Conservation (phyloP, 192 early-diverging fungal species). For the Linnemannia schmuckeri region DNA sequence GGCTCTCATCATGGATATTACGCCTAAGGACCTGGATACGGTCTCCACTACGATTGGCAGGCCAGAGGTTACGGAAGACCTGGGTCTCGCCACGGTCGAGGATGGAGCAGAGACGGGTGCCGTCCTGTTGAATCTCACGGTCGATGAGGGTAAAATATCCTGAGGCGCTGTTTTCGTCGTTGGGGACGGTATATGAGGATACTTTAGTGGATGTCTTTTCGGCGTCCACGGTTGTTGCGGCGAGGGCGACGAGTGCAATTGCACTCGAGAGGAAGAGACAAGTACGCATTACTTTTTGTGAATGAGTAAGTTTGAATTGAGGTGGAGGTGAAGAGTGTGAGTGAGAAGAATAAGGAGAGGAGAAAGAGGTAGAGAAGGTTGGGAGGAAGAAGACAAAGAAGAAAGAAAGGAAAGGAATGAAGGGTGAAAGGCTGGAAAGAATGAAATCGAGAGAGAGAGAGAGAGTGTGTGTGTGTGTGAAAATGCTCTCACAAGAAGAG, state of each 20-base stretch:
- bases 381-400: not conserved
- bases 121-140: not conserved
- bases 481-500: not conserved
- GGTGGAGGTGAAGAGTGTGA: not conserved
- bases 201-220: not conserved
- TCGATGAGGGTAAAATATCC: conserved; percentile 41
- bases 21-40: conserved; percentile 24
- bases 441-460: not conserved
- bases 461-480: not conserved
- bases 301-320: not conserved
- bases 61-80: conserved; percentile 42
- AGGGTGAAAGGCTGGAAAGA: not conserved
- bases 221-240: not conserved
- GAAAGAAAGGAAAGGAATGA: not conserved
- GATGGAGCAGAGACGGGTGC: conserved; percentile 28
- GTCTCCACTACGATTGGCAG: conserved; percentile 23
- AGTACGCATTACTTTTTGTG: conserved; percentile 25
- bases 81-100: conserved; percentile 38
- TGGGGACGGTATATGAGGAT: conserved; percentile 19
- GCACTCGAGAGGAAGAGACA: conserved; percentile 51
- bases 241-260: conserved; percentile 32
- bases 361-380: not conserved
- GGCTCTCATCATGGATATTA: conserved; percentile 30
- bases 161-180: conserved; percentile 17
- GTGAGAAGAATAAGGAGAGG: not conserved